Evolutionary conservation across 768 basidiomycete genomes (phyloP).

Genomic region (Amanita inopinata): DNA sequence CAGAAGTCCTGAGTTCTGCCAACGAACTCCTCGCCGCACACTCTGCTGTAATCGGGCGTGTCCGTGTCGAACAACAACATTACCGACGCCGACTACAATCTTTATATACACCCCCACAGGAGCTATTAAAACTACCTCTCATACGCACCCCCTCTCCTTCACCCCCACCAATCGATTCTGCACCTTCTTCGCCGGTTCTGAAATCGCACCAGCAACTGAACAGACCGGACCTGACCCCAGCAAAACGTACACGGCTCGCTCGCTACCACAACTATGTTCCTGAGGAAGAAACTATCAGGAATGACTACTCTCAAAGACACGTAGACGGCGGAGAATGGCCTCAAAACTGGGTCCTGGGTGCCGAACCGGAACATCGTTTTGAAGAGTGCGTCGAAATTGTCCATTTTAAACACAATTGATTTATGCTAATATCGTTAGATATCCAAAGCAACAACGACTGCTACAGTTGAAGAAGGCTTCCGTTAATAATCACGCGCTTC

Average conservation of each 20-base stretch:
- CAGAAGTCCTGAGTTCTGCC: conserved; percentile 47
- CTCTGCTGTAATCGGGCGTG: conserved; percentile 42
- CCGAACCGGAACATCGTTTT: conserved; percentile 80
- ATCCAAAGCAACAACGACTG: conserved; percentile 87
- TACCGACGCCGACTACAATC: conserved; percentile 47
- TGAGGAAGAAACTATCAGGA: conserved; percentile 93
- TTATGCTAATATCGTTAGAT: conserved; percentile 37
- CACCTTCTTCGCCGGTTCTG: conserved; percentile 34
- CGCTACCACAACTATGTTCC: conserved; percentile 79
- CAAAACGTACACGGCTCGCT: conserved; percentile 61
- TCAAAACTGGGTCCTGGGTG: conserved; percentile 87
- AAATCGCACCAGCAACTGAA: conserved; percentile 23
- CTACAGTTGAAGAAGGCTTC: conserved; percentile 75
- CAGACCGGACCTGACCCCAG: conserved; percentile 40
- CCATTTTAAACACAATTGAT: not conserved
- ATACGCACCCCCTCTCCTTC: conserved; percentile 49
- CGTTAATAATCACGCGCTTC: conserved; percentile 58
- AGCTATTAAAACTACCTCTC: conserved; percentile 46
- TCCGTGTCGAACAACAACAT: conserved; percentile 45
- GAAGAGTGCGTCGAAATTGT: conserved; percentile 66
- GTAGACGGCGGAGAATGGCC: conserved; percentile 91
- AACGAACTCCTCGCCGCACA: conserved; percentile 60
- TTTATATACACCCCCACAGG: conserved; percentile 45
- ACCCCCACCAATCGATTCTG: conserved; percentile 36
- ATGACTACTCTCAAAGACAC: conserved; percentile 88